Conservation (phyloP, 345 rosid species). For the Aurinia saxatilis region DNA sequence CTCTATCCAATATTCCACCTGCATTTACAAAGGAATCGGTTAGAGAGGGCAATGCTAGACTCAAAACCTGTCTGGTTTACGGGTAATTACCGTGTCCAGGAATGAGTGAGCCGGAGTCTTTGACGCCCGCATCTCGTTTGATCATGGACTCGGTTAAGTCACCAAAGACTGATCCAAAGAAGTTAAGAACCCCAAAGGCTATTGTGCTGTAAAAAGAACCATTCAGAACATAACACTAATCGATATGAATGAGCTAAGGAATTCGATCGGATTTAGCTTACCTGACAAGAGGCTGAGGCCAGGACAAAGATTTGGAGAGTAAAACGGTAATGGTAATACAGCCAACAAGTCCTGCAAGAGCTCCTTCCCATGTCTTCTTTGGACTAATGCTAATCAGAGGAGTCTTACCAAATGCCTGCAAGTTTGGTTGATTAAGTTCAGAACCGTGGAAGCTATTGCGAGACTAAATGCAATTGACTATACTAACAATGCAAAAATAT, state of each 20-base stretch:
- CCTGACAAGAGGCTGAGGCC: conserved; percentile 86
- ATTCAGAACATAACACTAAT: background rate
- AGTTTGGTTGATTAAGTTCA: background rate
- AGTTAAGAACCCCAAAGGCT: conserved; percentile 74
- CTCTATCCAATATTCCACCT: conserved; percentile 93
- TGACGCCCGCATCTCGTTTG: conserved; percentile 97
- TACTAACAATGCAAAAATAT: background rate
- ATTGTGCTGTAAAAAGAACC: conserved; percentile 44
- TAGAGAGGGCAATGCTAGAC: background rate
- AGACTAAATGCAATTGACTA: background rate
- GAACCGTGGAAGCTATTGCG: background rate
- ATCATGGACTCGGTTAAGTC: conserved; percentile 95
- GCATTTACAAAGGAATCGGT: conserved; percentile 14
- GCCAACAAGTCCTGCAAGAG: conserved; percentile 77
- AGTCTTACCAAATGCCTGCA: conserved; percentile 85
- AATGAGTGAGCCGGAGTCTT: conserved; percentile 92
- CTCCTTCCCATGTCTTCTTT: conserved; percentile 99
- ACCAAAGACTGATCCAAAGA: conserved; percentile 84
- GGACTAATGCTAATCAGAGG: conserved; percentile 82
- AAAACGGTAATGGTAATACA: conserved; percentile 56
- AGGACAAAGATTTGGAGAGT: conserved; percentile 56
- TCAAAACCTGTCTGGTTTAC: background rate
- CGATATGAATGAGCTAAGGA: background rate
- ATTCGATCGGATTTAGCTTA: conserved; percentile 9
- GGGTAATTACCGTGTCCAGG: conserved; percentile 73